Conservation (phyloP, 768 basidiomycete genomes). For the Solioccasus polychromus region DNA sequence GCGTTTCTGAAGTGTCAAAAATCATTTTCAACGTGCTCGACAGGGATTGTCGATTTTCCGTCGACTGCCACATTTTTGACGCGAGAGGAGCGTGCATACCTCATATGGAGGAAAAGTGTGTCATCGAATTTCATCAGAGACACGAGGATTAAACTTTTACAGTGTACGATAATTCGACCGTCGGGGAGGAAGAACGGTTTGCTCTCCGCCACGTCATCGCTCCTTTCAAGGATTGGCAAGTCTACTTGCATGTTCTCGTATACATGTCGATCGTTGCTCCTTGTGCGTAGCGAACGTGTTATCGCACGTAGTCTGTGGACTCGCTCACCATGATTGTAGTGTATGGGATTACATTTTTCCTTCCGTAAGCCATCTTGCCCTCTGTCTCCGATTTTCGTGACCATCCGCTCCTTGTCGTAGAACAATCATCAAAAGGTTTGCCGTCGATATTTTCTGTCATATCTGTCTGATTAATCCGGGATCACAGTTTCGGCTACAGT, state of each 20-base stretch:
- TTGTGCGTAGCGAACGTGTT: constrained; percentile 39
- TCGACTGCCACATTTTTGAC: constrained; percentile 18
- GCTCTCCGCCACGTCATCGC: constrained; percentile 50
- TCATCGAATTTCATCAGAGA: constrained; percentile 11
- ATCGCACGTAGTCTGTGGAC: background rate
- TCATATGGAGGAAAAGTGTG: constrained; percentile 20
- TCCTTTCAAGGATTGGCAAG: constrained; percentile 64
- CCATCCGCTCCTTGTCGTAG: constrained; percentile 28
- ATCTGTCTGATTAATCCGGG: background rate
- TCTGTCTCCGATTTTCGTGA: background rate
- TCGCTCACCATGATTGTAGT: constrained; percentile 37
- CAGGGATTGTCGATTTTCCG: constrained; percentile 56
- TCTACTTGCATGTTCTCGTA: constrained; percentile 20
- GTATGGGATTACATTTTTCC: constrained; percentile 68
- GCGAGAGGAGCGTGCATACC: constrained; percentile 13
- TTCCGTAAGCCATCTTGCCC: constrained; percentile 49
- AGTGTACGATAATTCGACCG: constrained; percentile 33
- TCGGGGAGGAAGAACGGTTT: constrained; percentile 51
- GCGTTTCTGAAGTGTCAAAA: background rate
- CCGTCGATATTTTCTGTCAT: background rate
- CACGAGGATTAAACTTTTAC: constrained; percentile 49
- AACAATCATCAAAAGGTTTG: constrained; percentile 55
- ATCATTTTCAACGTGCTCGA: background rate
- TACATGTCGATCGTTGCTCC: constrained; percentile 54
- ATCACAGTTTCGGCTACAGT: constrained; percentile 55